These are phyloP conservation scores for Pichia kudriavzevii DNA, from an alignment of 1,139 yeast species.

Conservation along the genomic window DNA sequence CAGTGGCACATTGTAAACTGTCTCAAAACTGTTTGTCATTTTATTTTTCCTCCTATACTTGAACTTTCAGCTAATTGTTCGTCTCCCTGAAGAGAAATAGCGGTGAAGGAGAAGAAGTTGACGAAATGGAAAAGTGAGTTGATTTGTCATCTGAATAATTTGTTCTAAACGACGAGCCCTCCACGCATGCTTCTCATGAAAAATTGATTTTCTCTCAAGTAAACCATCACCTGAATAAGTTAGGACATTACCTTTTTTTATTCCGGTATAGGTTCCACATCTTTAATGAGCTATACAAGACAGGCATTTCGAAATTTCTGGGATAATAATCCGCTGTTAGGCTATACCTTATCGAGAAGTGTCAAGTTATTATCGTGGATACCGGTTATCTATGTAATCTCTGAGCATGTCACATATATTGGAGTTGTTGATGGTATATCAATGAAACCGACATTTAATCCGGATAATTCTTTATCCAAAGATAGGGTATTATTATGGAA, in stretches of 20 bases:
- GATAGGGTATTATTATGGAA: conserved; percentile 74
- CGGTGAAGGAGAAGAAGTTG: background rate
- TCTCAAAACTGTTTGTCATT: conserved; percentile 29
- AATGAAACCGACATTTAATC: conserved; percentile 84
- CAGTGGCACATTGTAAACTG: conserved; percentile 74
- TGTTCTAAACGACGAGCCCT: too few relatives aligned
- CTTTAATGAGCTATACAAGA: too few relatives aligned
- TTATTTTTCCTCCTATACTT: background rate
- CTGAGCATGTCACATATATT: conserved; percentile 66
- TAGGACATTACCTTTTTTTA: too few relatives aligned
- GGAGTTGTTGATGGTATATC: conserved; percentile 77
- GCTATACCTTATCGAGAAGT: conserved; percentile 23
- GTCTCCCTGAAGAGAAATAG: background rate
- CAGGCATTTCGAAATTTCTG: conserved; percentile 2
- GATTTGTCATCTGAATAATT: background rate
- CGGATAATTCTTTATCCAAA: conserved; percentile 34
- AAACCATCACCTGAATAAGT: too few relatives aligned
- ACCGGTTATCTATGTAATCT: conserved; percentile 65
- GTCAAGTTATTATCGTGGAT: conserved; percentile 49
- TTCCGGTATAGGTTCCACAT: too few relatives aligned
- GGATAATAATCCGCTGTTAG: conserved; percentile 9
- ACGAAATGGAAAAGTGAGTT: background rate
- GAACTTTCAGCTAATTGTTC: background rate
- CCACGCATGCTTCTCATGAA: too few relatives aligned
- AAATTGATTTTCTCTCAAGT: too few relatives aligned